Base-by-base conservation (phyloP, 179 eudicot genomes). In the Silene vulgaris region DNA sequence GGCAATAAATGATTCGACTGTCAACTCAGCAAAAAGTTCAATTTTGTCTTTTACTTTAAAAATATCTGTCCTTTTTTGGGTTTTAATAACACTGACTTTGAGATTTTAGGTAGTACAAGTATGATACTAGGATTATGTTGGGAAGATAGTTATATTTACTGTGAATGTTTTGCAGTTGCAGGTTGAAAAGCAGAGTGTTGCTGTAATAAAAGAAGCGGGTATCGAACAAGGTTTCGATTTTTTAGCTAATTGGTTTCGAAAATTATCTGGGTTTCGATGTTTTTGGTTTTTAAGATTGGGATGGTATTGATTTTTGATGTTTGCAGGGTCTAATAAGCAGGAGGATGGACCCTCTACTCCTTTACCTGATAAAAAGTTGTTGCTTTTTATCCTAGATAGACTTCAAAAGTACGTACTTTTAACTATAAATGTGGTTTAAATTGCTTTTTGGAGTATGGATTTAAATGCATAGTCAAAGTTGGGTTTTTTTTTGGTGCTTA, bases 321-420 rank as follows among this genome's bases (percentile, higher is more conserved):
- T 79, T 82, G 63, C 77, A 79, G 85, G 62, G 63, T 72, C 77
- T 32, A 52, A 3, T 71, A 79, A 67, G 73, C 21, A 68, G 30
- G 88, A 76, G 70, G 84, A 80, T 77, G 97, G 93, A 76, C 97
- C 90, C 86, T 85, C 88, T 64, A 83, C 90, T 54, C 88, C 88
- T 84, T 93, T 95, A 88, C 99, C 97, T 57, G 93, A 95, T 84
- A 89, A 90, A 89, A 93, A 89, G 90, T 87, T 90, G 84, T 86
- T 95, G 89, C 82, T 90, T 70, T 90, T 88, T 86, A 88, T 95
- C 80, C 95, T 95, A 84, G 97, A 95, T 82, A 90, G 99, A 82
- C 97, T 95, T 84, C 99, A 93, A 93, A 92, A 93, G 97, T 95
- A 79, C 78, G 95, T 74, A 16, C 81, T 78, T 80, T 79, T 66